Conservation (phyloP, 805 yeast species). For the Candida ascalaphidarum region DNA sequence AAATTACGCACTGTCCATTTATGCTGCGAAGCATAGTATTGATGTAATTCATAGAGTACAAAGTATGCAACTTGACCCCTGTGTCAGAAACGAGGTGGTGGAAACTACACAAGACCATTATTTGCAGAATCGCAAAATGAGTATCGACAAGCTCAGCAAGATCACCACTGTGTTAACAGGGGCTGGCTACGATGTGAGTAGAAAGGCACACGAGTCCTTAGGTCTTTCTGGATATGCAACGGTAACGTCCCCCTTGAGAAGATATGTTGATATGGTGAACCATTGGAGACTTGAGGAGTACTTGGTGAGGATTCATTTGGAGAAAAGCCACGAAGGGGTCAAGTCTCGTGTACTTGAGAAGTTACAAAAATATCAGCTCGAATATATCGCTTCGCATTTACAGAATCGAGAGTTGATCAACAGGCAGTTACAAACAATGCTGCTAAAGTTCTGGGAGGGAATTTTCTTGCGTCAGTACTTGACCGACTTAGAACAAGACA, state of each 20-base stretch:
- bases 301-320: neutral
- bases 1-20: constrained; percentile 50
- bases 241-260: constrained; percentile 47
- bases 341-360: neutral
- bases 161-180: constrained; percentile 40
- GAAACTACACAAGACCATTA: constrained; percentile 10
- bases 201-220: constrained; percentile 45
- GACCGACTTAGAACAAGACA: constrained; percentile 1
- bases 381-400: constrained; percentile 6
- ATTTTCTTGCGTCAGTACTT: constrained; percentile 6
- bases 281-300: constrained; percentile 56
- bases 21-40: constrained; percentile 32
- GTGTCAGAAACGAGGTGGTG: constrained; percentile 16
- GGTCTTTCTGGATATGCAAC: constrained; percentile 60
- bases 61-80: constrained; percentile 15
- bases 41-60: constrained; percentile 45
- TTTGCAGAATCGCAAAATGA: constrained; percentile 8
- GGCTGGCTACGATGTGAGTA: constrained; percentile 35
- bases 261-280: constrained; percentile 35
- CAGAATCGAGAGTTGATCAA: constrained; percentile 7
- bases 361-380: constrained; percentile 1
- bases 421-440: constrained; percentile 4
- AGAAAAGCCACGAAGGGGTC: neutral
- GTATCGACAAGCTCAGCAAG: constrained; percentile 33
- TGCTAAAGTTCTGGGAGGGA: constrained; percentile 8